Evolutionary conservation across 2,329 filamentous ascomycete species (phyloP), one percentile per base, ranked within the genome.

Genomic region (Hypoxylon sp.): DNA sequence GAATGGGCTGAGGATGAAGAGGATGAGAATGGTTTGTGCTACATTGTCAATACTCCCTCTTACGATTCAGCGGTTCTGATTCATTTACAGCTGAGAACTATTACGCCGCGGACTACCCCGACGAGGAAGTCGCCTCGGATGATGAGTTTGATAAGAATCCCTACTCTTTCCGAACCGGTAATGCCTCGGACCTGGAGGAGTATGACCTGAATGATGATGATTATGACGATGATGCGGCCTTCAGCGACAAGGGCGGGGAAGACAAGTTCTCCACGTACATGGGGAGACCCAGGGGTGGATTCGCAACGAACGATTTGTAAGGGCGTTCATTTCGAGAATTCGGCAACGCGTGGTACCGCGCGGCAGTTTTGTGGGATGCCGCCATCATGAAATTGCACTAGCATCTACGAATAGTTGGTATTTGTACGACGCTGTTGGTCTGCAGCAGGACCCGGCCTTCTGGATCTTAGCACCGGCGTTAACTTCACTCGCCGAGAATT

Each of bases 61-160:
- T 48, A 24, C 2, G 4, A 13, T 39, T n/a, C 31, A 37, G 9
- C 26, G 14, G 13, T 13, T 33, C 66, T 69, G 53, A 69, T 57
- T 2, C 4, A 24, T 44, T 8, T 51, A 35, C 67, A 90, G 91
- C 92, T 37, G 92, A 94, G 77, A 91, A 93, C 74, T 90, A 93
- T 79, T 94, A 94, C 76, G 89, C 90, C 3, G 90, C 91, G 59
- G 92, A 94, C 77, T 94, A 94, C 73, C 92, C 92, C 0, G 92
- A 94, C 69, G 92, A 94, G 59, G 92, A 94, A 77, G 85, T 94
- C 13, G 90, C 88, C 48, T 90, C 88, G 14, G 91, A 94, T 73
- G 90, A 92, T 71, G 89, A 91, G 77, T 87, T 84, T 68, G 86
- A 84, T 47, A 81, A 83, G 9, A 84, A 88, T 60, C 77, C 87